Percentiles rank a stretch among this genome's conserved stretches.
phyloP scores from a whole-genome alignment of 2,329 filamentous ascomycete species.

The Aspergillus carbonarius region DNA sequence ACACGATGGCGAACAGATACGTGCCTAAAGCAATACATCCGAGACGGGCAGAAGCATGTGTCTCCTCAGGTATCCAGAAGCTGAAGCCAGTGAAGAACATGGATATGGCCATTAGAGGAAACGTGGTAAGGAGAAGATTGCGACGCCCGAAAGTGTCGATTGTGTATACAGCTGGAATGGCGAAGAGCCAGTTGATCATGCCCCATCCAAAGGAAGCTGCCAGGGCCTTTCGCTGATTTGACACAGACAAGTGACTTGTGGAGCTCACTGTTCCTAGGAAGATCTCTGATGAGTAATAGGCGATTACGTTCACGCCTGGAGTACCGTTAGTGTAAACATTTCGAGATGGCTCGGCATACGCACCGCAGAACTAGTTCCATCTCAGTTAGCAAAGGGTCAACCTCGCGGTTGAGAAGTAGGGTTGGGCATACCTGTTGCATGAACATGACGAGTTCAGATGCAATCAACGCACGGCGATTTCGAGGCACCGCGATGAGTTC shows the following conservation, averaged over 20 bases:
- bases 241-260: constrained; percentile 28
- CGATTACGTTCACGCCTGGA: constrained; percentile 51
- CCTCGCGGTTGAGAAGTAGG: no score
- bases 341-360: background rate
- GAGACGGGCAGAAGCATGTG: constrained; percentile 34
- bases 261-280: constrained; percentile 49
- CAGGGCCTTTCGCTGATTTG: constrained; percentile 52
- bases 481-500: constrained; percentile 62
- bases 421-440: constrained; percentile 57
- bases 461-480: constrained; percentile 61
- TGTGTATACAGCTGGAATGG: constrained; percentile 62
- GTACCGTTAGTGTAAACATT: background rate
- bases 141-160: constrained; percentile 69
- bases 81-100: constrained; percentile 55
- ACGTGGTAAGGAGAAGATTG: constrained; percentile 62
- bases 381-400: background rate
- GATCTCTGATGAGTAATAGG: constrained; percentile 62
- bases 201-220: constrained; percentile 61
- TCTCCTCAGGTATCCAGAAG: constrained; percentile 50
- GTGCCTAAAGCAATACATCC: constrained; percentile 45
- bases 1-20: constrained; percentile 46
- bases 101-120: constrained; percentile 61
- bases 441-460: constrained; percentile 65
- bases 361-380: constrained; percentile 42
- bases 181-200: constrained; percentile 65